Evolutionary conservation across 768 basidiomycete species (phyloP).

Genomic region (Suillus variegatus): DNA sequence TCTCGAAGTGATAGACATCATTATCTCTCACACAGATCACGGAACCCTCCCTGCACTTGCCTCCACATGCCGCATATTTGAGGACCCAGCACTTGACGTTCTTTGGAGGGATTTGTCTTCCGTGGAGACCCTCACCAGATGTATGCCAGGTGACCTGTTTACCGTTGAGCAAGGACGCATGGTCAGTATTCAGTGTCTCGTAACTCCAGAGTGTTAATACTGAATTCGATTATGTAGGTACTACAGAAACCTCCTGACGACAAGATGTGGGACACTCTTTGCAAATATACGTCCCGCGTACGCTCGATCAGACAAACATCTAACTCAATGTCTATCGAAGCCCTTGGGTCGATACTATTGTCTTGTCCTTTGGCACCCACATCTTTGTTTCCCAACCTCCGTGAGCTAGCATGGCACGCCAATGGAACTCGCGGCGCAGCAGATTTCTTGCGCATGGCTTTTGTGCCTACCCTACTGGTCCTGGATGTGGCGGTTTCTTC

Average conservation of each 20-base stretch:
- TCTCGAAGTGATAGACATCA: not conserved
- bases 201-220: no score
- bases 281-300: no score
- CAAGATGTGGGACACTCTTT: no score
- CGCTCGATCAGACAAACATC: not conserved
- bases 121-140: no score
- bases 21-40: not conserved
- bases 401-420: slow-evolving; percentile 23
- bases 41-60: slow-evolving; percentile 23
- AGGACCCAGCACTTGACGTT: slow-evolving; percentile 24
- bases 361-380: slow-evolving; percentile 14
- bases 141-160: no score
- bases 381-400: slow-evolving; percentile 24
- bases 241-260: no score
- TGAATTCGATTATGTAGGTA: no score
- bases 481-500: not conserved
- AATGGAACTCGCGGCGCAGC: slow-evolving; percentile 19
- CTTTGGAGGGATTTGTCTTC: slow-evolving; percentile 11
- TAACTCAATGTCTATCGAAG: not conserved
- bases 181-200: no score
- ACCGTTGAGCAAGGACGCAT: no score
- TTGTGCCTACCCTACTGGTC: slow-evolving; percentile 19
- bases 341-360: slow-evolving; percentile 11
- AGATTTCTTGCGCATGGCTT: slow-evolving; percentile 24
- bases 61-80: slow-evolving; percentile 22